Base-by-base conservation (phyloP, 192 early-diverging fungal genomes). In the Podila epicladia region DNA sequence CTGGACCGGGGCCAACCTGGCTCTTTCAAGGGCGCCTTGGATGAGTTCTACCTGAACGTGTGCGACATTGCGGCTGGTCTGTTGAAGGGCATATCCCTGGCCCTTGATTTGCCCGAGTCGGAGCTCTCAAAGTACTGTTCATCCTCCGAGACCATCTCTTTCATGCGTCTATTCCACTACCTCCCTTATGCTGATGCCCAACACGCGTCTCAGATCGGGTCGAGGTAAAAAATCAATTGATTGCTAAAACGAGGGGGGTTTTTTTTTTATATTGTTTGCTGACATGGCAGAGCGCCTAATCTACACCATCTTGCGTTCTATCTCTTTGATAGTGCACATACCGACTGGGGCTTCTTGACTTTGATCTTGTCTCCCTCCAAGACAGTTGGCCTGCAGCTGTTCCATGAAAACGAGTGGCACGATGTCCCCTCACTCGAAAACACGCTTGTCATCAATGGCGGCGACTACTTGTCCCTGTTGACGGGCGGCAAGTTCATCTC, bases 281-380 rank as follows among this genome's bases (percentile, higher is more conserved):
- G n/a, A 37, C 7, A n/a, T 63, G 19, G 6, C 26, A 9, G n/a
- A 26, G 6, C 7, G 19, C 22, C 7, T 8, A 37, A 37, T 37
- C 35, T 11, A 9, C 35, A 37, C 9, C 7, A 24, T 62, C 19
- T 51, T 13, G 0, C 20, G 5, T 15, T 51, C 32, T 13, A 13
- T 37, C 9, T 37, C 9, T 37, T 9, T 35, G 26, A 29, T 67
- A 80, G 77, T 35, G 77, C 77, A 26, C 74, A 77, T 26, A 73
- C 71, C 11, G 84, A 92, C 70, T 91, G 91, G 91, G 91, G 91
- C 9, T 88, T 88, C 67, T 65, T 92, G 29, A 92, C 91, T 0
- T 53, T 92, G 35, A 88, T 92, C 33, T 61, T 84, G 29, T 85
- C 85, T 45, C 82, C 83, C 0, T 85, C 79, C 35, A 75, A 84